Base-by-base conservation (phyloP, 2,329 filamentous ascomycete species). In the Hypoxylon sp. region DNA sequence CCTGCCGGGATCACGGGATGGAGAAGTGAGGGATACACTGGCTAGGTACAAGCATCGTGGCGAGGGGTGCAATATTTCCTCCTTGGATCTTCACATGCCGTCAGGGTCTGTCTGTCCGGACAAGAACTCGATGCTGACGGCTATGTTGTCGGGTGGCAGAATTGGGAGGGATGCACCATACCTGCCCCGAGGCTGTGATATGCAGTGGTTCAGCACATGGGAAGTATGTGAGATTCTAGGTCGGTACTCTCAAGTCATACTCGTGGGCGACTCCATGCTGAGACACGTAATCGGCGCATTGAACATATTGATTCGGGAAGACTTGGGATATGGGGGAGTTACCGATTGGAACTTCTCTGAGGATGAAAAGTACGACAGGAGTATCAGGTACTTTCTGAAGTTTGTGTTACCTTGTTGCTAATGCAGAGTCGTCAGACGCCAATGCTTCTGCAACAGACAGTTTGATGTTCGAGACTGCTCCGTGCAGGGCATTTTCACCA, bases 251-350 rank as follows among this genome's bases (percentile, higher is more conserved):
- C 83, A 83, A 63, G 80, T 85, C 37, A 74, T 85, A 44, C 72
- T 85, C n/a, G 75, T 83, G 5, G 83, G 82, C 3, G 83, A 85
- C 68, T 84, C 82, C 13, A 85, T 85, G 83, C 73, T 85, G 71
- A 77, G 83, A 44, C 83, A 85, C 73, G 79, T 85, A 11, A 81
- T 83, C 35, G 83, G 83, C 0, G 82, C 82, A 44, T 70, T 85
- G 57, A 84, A 85, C 64, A 79, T 85, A 5, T 73, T 85, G 39
- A 70, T 85, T 33, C 75, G 83, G 5, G 81, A 82, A 66, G 80
- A 85, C 70, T 67, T 85, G 26, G 83, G 83, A 5, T 85, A 84
- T 65, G 83, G 83, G 9, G 83, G 82, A 42, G 83, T 85, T 11
- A 85, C 83, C 3, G 79, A 83, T 68, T 85, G 83, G 83, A 85